Conservation (phyloP, 495 filamentous ascomycete species). For the Podospora appendiculata region DNA sequence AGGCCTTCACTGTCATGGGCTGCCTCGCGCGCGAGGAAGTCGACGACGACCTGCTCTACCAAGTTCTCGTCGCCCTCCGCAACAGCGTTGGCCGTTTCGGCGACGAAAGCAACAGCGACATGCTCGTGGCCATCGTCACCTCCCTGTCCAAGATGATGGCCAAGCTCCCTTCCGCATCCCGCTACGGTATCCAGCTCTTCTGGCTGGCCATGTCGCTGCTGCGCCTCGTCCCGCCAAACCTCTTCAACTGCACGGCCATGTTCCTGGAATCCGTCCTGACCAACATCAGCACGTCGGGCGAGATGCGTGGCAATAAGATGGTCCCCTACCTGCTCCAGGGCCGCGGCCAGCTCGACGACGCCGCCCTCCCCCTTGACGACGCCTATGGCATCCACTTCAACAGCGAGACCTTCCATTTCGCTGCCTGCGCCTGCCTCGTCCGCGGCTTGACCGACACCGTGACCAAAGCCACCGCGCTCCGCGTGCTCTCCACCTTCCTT, state of each 20-base stretch:
- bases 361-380: conserved; percentile 49
- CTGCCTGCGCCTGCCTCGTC: conserved; percentile 50
- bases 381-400: conserved; percentile 56
- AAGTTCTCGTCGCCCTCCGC: conserved; percentile 56
- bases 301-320: conserved; percentile 51
- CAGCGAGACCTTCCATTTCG: conserved; percentile 55
- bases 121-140: conserved; percentile 58
- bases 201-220: conserved; percentile 61
- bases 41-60: conserved; percentile 60
- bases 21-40: conserved; percentile 60
- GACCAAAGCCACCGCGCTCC: conserved; percentile 46
- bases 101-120: conserved; percentile 52
- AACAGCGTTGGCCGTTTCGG: conserved; percentile 51
- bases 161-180: conserved; percentile 53
- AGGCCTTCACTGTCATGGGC: conserved; percentile 62
- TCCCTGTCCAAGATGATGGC: conserved; percentile 61
- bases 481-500: conserved; percentile 51
- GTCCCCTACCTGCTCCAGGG: conserved; percentile 49
- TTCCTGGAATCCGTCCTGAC: conserved; percentile 55
- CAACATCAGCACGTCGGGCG: conserved; percentile 49
- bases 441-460: conserved; percentile 52
- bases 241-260: conserved; percentile 55
- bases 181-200: conserved; percentile 60
- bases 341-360: conserved; percentile 47
- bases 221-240: conserved; percentile 46